These are phyloP conservation scores for Dalbergia cochinchinensis DNA, from an alignment of 306 rosid genomes.

Conservation along the genomic window DNA sequence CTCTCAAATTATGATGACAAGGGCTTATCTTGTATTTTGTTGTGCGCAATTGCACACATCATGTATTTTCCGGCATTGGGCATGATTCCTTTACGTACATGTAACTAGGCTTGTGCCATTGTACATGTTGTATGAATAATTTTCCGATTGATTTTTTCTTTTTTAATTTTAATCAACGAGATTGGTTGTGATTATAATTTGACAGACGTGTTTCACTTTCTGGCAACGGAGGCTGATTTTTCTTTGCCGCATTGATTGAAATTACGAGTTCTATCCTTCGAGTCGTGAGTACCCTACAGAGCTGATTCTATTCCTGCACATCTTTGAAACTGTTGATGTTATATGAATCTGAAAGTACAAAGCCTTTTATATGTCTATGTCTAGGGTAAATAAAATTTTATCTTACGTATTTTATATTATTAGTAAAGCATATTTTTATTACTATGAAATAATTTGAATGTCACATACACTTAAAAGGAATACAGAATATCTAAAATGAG, in stretches of 20 bases:
- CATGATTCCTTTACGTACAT: constrained; percentile 17
- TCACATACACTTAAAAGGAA: not conserved
- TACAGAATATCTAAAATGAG: no score
- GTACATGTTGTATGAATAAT: constrained; percentile 36
- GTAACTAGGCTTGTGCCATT: constrained; percentile 19
- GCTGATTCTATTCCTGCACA: not conserved
- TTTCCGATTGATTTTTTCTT: not conserved
- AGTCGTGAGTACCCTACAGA: not conserved
- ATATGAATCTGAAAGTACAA: not conserved
- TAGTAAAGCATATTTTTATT: not conserved
- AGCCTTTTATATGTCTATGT: not conserved
- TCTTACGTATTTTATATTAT: not conserved
- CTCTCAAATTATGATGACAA: constrained; percentile 16
- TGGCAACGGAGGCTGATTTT: not conserved
- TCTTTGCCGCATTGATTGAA: not conserved
- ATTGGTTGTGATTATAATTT: constrained; percentile 20
- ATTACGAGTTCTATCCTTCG: not conserved
- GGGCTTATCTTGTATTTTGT: constrained; percentile 27
- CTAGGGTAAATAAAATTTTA: not conserved
- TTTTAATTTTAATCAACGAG: not conserved
- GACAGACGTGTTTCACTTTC: not conserved
- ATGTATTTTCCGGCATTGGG: constrained; percentile 39
- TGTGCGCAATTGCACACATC: constrained; percentile 14
- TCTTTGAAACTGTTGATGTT: not conserved
- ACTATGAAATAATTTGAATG: no score